These are phyloP conservation scores for Jatropha curcas DNA, from an alignment of 345 rosid genomes.

Conservation along the genomic window DNA sequence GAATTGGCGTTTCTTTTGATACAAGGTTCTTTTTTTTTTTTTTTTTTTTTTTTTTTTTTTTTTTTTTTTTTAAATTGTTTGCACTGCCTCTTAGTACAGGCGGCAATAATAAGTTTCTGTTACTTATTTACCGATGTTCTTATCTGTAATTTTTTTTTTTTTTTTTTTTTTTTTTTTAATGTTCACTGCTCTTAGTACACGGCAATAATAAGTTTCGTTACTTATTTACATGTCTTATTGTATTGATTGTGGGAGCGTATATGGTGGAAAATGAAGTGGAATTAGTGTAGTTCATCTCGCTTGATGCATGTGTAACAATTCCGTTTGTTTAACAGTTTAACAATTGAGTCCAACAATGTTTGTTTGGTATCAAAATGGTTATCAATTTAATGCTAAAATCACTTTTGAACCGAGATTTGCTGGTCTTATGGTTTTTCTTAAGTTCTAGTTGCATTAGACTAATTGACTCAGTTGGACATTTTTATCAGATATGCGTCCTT, in stretches of 20 bases:
- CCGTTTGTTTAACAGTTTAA: background rate
- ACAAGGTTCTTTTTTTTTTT: conserved; percentile 51
- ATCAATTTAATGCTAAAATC: too few relatives aligned
- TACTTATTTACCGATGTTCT: too few relatives aligned
- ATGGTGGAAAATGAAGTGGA: background rate
- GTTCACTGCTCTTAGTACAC: background rate
- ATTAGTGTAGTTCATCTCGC: background rate
- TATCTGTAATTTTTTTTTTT: background rate
- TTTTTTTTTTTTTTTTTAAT: background rate
- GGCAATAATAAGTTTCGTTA: too few relatives aligned
- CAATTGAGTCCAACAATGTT: background rate
- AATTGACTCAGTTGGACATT: background rate
- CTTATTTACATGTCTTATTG: too few relatives aligned
- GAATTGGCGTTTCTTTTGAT: conserved; percentile 83
- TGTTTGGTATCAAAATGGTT: too few relatives aligned
- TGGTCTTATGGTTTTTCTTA: background rate
- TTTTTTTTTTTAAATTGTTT: too few relatives aligned
- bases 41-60: too few relatives aligned
- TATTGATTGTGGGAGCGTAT: too few relatives aligned
- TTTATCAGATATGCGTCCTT: background rate
- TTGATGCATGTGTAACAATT: too few relatives aligned
- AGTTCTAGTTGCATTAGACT: background rate
- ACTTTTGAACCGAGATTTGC: background rate
- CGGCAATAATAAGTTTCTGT: too few relatives aligned
- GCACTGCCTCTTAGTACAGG: too few relatives aligned